phyloP scores from a whole-genome alignment of 2,329 filamentous ascomycete genomes.

The Pseudonectria buxi region DNA sequence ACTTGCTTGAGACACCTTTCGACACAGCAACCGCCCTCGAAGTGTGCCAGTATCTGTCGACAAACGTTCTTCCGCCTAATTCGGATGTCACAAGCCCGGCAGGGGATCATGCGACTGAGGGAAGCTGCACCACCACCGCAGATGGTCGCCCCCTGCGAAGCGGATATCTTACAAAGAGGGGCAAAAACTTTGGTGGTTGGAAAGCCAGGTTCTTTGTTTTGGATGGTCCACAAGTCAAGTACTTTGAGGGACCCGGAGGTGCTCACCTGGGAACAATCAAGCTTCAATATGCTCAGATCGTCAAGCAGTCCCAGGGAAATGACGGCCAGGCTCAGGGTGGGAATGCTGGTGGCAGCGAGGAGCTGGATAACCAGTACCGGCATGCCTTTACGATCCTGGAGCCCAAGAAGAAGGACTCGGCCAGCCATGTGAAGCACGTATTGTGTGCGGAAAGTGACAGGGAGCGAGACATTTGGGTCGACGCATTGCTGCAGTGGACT shows the following conservation, averaged over 20 bases:
- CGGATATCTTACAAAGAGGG: conserved; percentile 91
- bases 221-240: conserved; percentile 63
- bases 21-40: conserved; percentile 70
- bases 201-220: conserved; percentile 69
- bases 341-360: conserved; percentile 50
- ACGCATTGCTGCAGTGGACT: conserved; percentile 81
- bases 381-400: conserved; percentile 94
- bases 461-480: conserved; percentile 92
- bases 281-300: conserved; percentile 83
- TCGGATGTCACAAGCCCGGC: conserved; percentile 44
- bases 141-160: conserved; percentile 67
- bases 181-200: conserved; percentile 99
- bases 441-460: conserved; percentile 90
- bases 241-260: conserved; percentile 87
- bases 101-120: conserved; percentile 17
- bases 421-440: conserved; percentile 82
- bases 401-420: conserved; percentile 92
- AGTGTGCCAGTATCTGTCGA: conserved; percentile 82
- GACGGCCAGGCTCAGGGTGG: conserved; percentile 55
- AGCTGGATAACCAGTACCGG: conserved; percentile 87
- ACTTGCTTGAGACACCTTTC: conserved; percentile 74
- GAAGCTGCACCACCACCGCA: conserved; percentile 35
- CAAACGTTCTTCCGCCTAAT: conserved; percentile 55
- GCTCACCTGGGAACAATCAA: conserved; percentile 91
- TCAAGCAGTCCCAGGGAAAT: conserved; percentile 63